Evolutionary conservation across 768 basidiomycete species (phyloP).

Genomic region (Panus rudis): DNA sequence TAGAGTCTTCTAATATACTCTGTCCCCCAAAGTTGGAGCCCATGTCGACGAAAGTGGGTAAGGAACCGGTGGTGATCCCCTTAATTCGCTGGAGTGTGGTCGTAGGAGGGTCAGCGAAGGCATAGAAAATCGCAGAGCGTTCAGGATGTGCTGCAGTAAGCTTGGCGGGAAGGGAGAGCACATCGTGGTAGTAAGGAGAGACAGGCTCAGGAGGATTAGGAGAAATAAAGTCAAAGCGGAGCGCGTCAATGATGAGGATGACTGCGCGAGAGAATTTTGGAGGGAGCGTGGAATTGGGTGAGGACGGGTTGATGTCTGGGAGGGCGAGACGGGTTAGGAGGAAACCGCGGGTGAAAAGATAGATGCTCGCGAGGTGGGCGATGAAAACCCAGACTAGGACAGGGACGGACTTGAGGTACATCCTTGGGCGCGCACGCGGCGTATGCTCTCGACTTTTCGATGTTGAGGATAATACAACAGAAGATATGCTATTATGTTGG

Average conservation of each 20-base stretch:
- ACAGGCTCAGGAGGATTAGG: slow-evolving; percentile 54
- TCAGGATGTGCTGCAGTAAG: slow-evolving; percentile 57
- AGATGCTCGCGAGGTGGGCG: slow-evolving; percentile 72
- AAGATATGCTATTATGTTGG: no score
- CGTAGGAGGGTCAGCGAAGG: slow-evolving; percentile 91
- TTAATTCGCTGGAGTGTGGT: slow-evolving; percentile 94
- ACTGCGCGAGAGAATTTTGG: slow-evolving; percentile 77
- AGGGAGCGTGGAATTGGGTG: slow-evolving; percentile 31
- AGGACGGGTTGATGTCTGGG: slow-evolving; percentile 42
- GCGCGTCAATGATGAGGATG: slow-evolving; percentile 82
- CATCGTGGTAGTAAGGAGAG: slow-evolving; percentile 72
- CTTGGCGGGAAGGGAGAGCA: slow-evolving; percentile 72
- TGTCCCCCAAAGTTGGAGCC: slow-evolving; percentile 89
- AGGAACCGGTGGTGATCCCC: slow-evolving; percentile 87
- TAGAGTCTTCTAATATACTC: slow-evolving; percentile 81
- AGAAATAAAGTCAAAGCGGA: slow-evolving; percentile 91
- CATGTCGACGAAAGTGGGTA: slow-evolving; percentile 94
- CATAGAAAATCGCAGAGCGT: slow-evolving; percentile 81
- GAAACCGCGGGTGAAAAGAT: slow-evolving; percentile 89
- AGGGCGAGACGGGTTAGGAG: slow-evolving; percentile 76
- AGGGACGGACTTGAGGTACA: slow-evolving; percentile 9
- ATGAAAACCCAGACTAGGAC: slow-evolving; percentile 51
- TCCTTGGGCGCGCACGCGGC: no score
- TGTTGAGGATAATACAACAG: no score
- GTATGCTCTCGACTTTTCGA: no score